phyloP scores from a whole-genome alignment of 352 stramenopile genomes.

The Pythium coloratum region DNA sequence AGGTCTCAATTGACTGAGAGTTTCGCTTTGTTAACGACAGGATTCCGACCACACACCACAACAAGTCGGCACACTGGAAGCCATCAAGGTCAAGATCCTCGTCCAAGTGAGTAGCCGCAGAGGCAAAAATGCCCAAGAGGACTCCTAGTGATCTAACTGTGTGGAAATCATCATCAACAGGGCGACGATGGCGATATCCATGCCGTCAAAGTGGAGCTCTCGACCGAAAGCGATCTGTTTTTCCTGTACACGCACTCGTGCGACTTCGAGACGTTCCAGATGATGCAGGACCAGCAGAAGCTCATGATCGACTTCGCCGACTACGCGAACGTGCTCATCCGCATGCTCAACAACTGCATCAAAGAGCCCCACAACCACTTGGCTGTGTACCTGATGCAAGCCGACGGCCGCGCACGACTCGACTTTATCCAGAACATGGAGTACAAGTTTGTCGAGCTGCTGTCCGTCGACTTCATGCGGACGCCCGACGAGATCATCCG shows the following conservation, averaged over 20 bases:
- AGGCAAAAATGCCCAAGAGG: not conserved
- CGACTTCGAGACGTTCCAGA: constrained; percentile 83
- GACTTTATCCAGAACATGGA: constrained; percentile 97
- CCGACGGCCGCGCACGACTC: constrained; percentile 86
- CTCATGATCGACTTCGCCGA: constrained; percentile 95
- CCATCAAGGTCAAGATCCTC: constrained; percentile 95
- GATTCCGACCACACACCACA: constrained; percentile 84
- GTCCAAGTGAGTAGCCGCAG: constrained; percentile 52
- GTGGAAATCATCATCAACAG: constrained; percentile 28
- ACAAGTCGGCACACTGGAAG: constrained; percentile 91
- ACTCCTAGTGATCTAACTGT: not conserved
- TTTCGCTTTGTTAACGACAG: constrained; percentile 20
- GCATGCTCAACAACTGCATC: constrained; percentile 96
- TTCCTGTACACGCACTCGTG: constrained; percentile 92
- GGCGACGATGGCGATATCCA: constrained; percentile 85
- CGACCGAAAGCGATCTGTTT: constrained; percentile 92
- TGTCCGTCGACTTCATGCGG: constrained; percentile 91
- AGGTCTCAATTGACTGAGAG: not conserved
- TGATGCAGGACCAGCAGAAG: constrained; percentile 94
- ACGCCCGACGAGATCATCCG: constrained; percentile 88
- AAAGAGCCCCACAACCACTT: constrained; percentile 94
- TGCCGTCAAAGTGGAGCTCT: constrained; percentile 88
- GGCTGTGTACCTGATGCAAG: constrained; percentile 93
- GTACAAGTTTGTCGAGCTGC: constrained; percentile 96
- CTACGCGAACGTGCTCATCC: constrained; percentile 92